Evolutionary conservation across 441 rosid species (phyloP).

Genomic region (Iberis amara): DNA sequence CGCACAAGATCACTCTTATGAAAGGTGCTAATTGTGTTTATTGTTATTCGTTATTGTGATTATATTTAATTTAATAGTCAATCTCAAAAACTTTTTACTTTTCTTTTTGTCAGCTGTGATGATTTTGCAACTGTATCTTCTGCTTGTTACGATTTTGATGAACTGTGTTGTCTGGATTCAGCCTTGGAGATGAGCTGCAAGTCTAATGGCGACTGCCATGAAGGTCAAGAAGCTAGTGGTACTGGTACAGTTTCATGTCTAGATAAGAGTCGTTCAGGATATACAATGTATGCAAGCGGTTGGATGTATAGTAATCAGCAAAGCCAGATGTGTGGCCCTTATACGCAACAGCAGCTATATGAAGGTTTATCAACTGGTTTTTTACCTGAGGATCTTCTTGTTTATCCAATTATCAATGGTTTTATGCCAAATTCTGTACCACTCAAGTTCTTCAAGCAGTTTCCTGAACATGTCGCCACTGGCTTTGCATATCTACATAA

Average conservation of each 20-base stretch:
- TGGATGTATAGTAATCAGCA: slow-evolving; percentile 89
- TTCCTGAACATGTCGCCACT: slow-evolving; percentile 79
- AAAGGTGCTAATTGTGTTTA: slow-evolving; percentile 33
- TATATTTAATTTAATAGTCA: not conserved
- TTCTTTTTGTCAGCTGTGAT: slow-evolving; percentile 34
- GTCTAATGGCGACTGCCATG: slow-evolving; percentile 54
- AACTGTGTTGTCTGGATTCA: slow-evolving; percentile 35
- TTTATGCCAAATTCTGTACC: slow-evolving; percentile 64
- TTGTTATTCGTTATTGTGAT: not conserved
- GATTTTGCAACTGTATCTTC: slow-evolving; percentile 33
- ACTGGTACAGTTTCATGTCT: slow-evolving; percentile 38
- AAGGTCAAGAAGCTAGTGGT: slow-evolving; percentile 41
- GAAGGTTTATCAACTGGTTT: slow-evolving; percentile 83
- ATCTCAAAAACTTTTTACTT: slow-evolving; percentile 15
- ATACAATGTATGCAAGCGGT: slow-evolving; percentile 50
- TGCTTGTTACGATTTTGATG: slow-evolving; percentile 37
- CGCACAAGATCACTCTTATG: slow-evolving; percentile 31
- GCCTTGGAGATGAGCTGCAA: slow-evolving; percentile 50
- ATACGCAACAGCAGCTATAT: slow-evolving; percentile 70
- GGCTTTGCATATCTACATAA: slow-evolving; percentile 62
- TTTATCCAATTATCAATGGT: slow-evolving; percentile 73
- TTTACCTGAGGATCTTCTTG: slow-evolving; percentile 82
- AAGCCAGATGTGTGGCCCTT: slow-evolving; percentile 94
- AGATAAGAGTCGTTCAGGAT: slow-evolving; percentile 41
- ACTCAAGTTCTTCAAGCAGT: slow-evolving; percentile 78